Conservation (phyloP, 495 filamentous ascomycete species). For the Podospora pseudoanserina region DNA sequence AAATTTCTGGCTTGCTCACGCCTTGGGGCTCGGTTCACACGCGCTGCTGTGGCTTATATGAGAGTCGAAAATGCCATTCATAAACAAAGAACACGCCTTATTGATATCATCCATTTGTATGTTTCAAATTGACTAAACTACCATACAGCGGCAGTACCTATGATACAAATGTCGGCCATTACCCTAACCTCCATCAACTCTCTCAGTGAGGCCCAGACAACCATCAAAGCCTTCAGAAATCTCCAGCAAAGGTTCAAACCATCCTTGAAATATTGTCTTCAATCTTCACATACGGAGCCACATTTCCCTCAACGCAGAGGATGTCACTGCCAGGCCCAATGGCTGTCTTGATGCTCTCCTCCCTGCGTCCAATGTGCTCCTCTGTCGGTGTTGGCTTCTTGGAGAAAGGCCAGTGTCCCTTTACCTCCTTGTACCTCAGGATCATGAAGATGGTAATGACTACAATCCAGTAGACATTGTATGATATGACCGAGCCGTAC, state of each 20-base stretch:
- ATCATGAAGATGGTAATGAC: slow-evolving; percentile 58
- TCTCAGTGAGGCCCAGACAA: not conserved
- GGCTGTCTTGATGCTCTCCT: not conserved
- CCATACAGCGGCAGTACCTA: not conserved
- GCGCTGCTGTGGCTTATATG: no score
- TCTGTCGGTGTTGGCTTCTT: slow-evolving; percentile 16
- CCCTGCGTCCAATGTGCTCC: not conserved
- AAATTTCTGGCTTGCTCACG: no score
- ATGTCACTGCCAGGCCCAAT: not conserved
- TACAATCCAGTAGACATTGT: slow-evolving; percentile 82
- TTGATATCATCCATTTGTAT: not conserved
- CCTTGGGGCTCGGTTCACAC: no score
- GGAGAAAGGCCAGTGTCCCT: slow-evolving; percentile 62
- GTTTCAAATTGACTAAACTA: not conserved
- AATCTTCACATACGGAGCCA: not conserved
- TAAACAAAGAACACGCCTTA: no score
- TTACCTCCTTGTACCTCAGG: slow-evolving; percentile 65
- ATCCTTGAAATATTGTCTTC: not conserved
- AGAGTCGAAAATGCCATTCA: no score
- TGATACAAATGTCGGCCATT: not conserved
- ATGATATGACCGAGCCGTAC: slow-evolving; percentile 76
- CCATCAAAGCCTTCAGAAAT: no score
- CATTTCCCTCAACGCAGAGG: not conserved
- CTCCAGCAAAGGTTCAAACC: not conserved
- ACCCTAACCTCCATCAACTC: not conserved